These are phyloP conservation scores for Lecanosticta acicola DNA, from an alignment of 2,329 filamentous ascomycete genomes.

Conservation along the genomic window DNA sequence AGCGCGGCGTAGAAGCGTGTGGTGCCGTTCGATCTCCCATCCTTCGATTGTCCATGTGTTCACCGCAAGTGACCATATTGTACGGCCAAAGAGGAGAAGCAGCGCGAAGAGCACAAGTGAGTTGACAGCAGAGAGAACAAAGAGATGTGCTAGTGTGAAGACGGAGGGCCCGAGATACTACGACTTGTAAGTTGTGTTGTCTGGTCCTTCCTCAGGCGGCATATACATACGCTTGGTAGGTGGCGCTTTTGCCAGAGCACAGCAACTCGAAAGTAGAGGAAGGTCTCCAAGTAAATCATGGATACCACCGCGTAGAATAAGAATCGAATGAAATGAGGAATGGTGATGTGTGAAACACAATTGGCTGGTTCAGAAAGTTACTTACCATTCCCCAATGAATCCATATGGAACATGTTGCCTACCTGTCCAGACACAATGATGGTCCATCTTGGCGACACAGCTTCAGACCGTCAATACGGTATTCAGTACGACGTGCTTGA, in stretches of 20 bases:
- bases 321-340: conserved; percentile 78
- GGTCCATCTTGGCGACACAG: conserved; percentile 33
- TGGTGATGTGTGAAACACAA: conserved; percentile 75
- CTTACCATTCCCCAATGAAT: conserved; percentile 21
- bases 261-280: conserved; percentile 55
- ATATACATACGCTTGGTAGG: conserved; percentile 55
- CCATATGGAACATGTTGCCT: conserved; percentile 22
- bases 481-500: neutral
- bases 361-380: conserved; percentile 44
- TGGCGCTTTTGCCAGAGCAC: conserved; percentile 60
- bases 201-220: neutral
- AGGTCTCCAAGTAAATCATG: conserved; percentile 55
- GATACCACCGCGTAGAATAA: conserved; percentile 62
- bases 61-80: conserved; percentile 55
- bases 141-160: conserved; percentile 55
- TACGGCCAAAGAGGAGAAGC: conserved; percentile 59
- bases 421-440: conserved; percentile 74
- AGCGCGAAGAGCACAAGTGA: conserved; percentile 58
- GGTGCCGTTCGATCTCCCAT: conserved; percentile 57
- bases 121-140: conserved; percentile 54
- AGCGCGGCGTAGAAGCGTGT: conserved; percentile 42
- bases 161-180: conserved; percentile 65
- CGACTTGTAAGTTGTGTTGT: neutral
- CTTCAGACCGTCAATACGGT: conserved; percentile 10
- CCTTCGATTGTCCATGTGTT: conserved; percentile 78